phyloP scores from a whole-genome alignment of 2,329 filamentous ascomycete genomes.

The Fusarium sulawesiense region DNA sequence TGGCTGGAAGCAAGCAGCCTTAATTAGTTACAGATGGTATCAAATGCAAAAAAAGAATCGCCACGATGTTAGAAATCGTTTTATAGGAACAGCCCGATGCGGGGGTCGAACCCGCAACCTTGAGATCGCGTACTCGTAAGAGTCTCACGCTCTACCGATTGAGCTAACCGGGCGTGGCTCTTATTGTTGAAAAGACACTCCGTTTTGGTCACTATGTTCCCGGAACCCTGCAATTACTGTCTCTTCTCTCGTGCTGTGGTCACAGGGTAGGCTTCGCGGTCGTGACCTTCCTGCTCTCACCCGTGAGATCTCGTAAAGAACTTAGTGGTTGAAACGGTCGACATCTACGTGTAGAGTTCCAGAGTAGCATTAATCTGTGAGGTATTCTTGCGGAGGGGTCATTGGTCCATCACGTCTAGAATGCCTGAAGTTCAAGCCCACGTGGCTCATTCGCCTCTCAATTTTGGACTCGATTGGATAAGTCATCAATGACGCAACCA shows the following conservation, averaged over 20 bases:
- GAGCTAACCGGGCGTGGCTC: constrained; percentile 52
- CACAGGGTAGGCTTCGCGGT: background rate
- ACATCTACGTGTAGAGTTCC: too few species aligned
- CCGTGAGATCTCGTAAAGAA: too few species aligned
- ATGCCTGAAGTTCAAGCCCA: background rate
- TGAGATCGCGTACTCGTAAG: constrained; percentile 63
- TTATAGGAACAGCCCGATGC: constrained; percentile 56
- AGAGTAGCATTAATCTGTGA: too few species aligned
- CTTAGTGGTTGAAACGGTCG: too few species aligned
- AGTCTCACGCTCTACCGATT: constrained; percentile 74
- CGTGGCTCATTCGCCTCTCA: constrained; percentile 1
- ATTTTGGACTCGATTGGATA: background rate
- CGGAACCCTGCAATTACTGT: accelerated
- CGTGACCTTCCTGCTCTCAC: too few species aligned
- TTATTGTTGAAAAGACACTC: accelerated
- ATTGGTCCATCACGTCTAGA: too few species aligned
- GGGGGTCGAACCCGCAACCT: constrained; percentile 67
- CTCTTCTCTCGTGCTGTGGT: background rate
- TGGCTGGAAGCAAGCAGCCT: constrained; percentile 20
- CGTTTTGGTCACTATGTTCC: accelerated
- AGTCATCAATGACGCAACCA: constrained; percentile 25
- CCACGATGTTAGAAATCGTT: constrained; percentile 15
- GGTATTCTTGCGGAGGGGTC: too few species aligned
- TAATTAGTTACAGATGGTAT: background rate
- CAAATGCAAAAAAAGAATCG: constrained; percentile 14